These are phyloP conservation scores for Macrophomina pseudophaseolina DNA, from an alignment of 2,329 filamentous ascomycete genomes.

Conservation along the genomic window DNA sequence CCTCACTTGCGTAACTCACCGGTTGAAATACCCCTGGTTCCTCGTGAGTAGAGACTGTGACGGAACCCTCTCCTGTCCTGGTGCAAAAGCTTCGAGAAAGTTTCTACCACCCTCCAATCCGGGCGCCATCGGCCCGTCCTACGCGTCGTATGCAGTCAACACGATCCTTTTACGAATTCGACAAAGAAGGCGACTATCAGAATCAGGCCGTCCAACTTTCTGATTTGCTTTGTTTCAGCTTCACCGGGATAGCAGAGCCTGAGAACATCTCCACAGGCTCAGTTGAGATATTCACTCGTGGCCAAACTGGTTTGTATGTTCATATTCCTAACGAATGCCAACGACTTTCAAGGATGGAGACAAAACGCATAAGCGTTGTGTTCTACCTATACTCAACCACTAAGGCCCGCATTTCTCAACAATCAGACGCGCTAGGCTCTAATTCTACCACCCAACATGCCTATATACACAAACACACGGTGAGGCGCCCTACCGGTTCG, in stretches of 20 bases:
- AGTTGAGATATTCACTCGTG: too few species aligned
- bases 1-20: background rate
- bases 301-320: too few species aligned
- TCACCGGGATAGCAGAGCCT: background rate
- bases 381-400: too few species aligned
- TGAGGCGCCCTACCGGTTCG: background rate
- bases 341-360: background rate
- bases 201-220: background rate
- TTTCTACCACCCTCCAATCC: background rate
- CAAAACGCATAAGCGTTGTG: background rate
- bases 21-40: background rate
- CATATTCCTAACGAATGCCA: background rate
- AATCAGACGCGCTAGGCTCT: background rate
- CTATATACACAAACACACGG: background rate
- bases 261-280: background rate
- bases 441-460: background rate
- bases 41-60: background rate
- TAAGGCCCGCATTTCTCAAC: too few species aligned
- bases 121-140: background rate
- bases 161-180: background rate
- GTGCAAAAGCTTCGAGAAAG: background rate
- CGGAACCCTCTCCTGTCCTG: background rate
- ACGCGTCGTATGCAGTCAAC: background rate
- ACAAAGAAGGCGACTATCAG: background rate
- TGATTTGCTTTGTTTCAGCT: slow-evolving; percentile 7